A percentile compares a stretch with the other conserved stretches of the same genome.
Evolutionary conservation across 2,329 filamentous ascomycete species (phyloP).

Genomic region (Ophioceras dolichostomum): DNA sequence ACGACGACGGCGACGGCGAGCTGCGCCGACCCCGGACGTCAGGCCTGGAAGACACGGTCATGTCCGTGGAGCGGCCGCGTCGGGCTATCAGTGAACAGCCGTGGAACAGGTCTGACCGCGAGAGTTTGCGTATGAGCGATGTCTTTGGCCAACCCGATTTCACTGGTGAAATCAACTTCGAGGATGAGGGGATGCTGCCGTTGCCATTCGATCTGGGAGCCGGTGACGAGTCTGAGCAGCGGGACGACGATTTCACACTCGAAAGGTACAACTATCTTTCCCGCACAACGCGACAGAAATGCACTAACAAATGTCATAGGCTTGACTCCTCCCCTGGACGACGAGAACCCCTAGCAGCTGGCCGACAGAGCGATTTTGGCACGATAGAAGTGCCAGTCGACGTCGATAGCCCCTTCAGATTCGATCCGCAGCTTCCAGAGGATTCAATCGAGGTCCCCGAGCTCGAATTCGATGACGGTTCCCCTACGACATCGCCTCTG

Average conservation of each 20-base stretch:
- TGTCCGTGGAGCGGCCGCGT: constrained; percentile 48
- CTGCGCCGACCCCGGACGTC: constrained; percentile 40
- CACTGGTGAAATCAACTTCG: constrained; percentile 22
- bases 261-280: constrained; percentile 21
- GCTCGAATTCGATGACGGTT: constrained; percentile 13
- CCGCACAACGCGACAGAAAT: background rate
- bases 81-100: constrained; percentile 35
- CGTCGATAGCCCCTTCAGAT: constrained; percentile 38
- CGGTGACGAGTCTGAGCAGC: constrained; percentile 12
- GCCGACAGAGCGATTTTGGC: constrained; percentile 37
- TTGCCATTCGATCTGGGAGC: constrained; percentile 25
- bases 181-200: constrained; percentile 12
- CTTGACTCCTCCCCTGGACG: constrained; percentile 26
- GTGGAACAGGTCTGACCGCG: constrained; percentile 39
- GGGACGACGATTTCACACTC: constrained; percentile 26
- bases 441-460: constrained; percentile 11
- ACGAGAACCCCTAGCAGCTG: constrained; percentile 21
- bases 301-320: constrained; percentile 1
- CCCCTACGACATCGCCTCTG: constrained; percentile 2
- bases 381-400: constrained; percentile 33
- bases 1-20: constrained; percentile 37
- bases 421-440: constrained; percentile 19
- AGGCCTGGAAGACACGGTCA: constrained; percentile 38
- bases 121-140: constrained; percentile 41
- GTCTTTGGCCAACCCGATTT: constrained; percentile 22